Evolutionary conservation across 305 asterid genomes (phyloP), one percentile per base, ranked within the genome.

Genomic region (Fraxinus dipetala): DNA sequence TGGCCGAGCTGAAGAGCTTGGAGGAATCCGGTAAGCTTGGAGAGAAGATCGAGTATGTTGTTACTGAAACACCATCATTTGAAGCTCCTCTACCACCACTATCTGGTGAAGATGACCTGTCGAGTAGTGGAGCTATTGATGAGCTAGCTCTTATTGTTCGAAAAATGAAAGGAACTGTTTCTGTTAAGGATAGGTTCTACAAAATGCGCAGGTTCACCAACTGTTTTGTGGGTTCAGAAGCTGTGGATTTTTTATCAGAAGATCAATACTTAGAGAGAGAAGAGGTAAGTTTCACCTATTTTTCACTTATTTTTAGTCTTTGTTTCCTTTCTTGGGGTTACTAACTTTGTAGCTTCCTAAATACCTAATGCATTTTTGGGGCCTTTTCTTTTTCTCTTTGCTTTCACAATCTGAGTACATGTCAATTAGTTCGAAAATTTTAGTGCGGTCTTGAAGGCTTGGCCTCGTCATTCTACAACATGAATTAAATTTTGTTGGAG

Each of bases 51-150:
- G 97, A 95, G 54, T 95, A 90, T 82, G 96, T 93, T 43, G 79
- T 91, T 51, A 81, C 82, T 83, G 98, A 95, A 89, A 79, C 85
- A 61, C 96, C 98, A 24, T 85, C 98, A 8, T 87, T 83, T 85
- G 93, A 93, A 88, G 96, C 97, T 80, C 98, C 98, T 79, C 79
- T 91, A 78, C 97, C 98, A 13, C 98, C 98, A 61, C 90, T 93
- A 75, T 93, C 98, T 16, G 98, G 98, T 85, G 98, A 95, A 88
- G 98, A 95, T 90, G 98, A 93, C 83, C 65, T 89, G 79, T 90
- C 94, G 38, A 90, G 90, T 78, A 89, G 89, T 77, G 98, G 97
- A 84, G 85, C 91, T 85, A 81, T 92, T 11, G 98, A 95, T 84
- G 98, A 95, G 85, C 91, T 95, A 48, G 98, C 98, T 69, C 90